Evolutionary conservation across 139 green algal genomes (phyloP).

Genomic region (Closterium sp.): DNA sequence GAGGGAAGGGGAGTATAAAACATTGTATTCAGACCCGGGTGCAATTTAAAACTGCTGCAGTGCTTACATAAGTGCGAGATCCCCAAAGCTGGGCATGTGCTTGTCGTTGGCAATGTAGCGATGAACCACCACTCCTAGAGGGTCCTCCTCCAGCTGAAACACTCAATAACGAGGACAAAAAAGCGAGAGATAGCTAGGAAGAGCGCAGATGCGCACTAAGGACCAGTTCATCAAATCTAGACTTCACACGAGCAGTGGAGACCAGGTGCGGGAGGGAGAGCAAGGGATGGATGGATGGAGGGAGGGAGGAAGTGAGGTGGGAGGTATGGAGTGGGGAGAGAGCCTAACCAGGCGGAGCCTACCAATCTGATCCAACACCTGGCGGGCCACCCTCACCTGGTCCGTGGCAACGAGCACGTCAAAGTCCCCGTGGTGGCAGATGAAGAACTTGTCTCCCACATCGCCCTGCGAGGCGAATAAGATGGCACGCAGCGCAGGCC

Average conservation of each 20-base stretch:
- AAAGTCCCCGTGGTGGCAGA: too few species aligned
- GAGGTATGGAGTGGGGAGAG: neutral
- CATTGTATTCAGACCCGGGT: too few species aligned
- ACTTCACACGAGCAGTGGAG: neutral
- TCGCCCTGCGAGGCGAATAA: too few species aligned
- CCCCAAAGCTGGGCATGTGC: slow-evolving; percentile 74
- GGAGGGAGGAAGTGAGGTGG: neutral
- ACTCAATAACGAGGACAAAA: neutral
- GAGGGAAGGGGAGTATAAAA: too few species aligned
- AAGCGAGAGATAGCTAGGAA: neutral
- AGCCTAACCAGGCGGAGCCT: too few species aligned
- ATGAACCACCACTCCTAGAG: slow-evolving; percentile 33
- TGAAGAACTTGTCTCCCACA: too few species aligned
- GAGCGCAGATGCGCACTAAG: neutral
- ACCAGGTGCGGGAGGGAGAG: too few species aligned
- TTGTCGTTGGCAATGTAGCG: slow-evolving; percentile 27
- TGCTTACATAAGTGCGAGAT: slow-evolving; percentile 77
- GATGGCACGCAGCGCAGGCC: too few species aligned
- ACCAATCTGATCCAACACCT: too few species aligned
- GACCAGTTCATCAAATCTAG: neutral
- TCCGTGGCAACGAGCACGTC: neutral
- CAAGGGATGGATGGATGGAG: too few species aligned
- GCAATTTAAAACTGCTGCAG: neutral
- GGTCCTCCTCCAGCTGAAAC: neutral
- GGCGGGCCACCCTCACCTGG: too few species aligned